Evolutionary conservation across 495 filamentous ascomycete genomes (phyloP), one percentile per base, ranked within the genome.

Genomic region (Penicillium mononematosum): DNA sequence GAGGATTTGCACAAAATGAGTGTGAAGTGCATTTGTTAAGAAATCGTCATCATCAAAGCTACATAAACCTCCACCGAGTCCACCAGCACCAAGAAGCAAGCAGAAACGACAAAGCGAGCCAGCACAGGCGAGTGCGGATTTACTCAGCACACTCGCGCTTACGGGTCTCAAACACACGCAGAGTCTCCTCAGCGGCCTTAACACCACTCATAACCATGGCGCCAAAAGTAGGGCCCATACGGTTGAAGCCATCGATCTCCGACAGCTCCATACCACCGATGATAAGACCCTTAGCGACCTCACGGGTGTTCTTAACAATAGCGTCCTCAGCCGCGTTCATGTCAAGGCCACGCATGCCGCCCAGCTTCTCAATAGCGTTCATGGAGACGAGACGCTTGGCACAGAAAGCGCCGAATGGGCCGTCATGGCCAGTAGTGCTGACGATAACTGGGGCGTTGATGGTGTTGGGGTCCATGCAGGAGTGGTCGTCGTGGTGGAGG

Each of bases 381-480:
- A 96, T 95, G 65, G 82, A 85, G 38, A 91, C 89, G 12, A 94
- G 82, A 42, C 90, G 81, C 82, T 94, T 94, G 55, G 87, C 90
- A 57, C 78, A 84, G 81, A 96, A 96, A 41, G 91, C 91, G 54
- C 91, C 91, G 67, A 93, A 93, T 14, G 91, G 91, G 6, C 90
- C 91, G 59, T 96, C 91, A 62, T 96, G 91, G 34, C 91, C 91
- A 10, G 91, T 95, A 41, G 91, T 95, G 55, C 84, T 88, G 73
- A 96, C 87, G 59, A 94, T 77, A 54, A 96, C 70, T 3, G 91
- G 89, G 3, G 89, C 88, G 68, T 95, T 95, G 81, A 96, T 92
- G 69, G 91, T 95, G 81, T 92, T 96, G 59, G 91, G 91, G 71
- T 96, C 91, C 90, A 94, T 95, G 86, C 90, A 94, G 57, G 82